Evolutionary conservation across 768 basidiomycete species (phyloP).

Genomic region (Boletus tylopilopsis): DNA sequence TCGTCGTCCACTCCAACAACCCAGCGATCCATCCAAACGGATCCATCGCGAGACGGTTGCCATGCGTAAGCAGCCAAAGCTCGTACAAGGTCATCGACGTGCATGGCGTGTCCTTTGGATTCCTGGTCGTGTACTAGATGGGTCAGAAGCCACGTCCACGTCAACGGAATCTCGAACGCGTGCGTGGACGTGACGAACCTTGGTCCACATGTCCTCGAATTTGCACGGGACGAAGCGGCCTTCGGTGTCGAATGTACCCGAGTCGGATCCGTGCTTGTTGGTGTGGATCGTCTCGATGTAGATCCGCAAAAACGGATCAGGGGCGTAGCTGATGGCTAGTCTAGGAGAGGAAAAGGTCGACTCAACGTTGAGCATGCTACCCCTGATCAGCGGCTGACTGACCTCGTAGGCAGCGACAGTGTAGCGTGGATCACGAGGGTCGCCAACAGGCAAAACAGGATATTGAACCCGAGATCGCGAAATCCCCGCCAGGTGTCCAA

Average conservation of each 20-base stretch:
- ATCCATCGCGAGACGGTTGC: conserved; percentile 34
- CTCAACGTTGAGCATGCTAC: neutral
- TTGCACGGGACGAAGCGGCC: conserved; percentile 39
- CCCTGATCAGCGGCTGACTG: neutral
- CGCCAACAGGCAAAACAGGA: conserved; percentile 34
- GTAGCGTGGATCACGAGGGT: conserved; percentile 32
- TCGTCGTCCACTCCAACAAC: conserved; percentile 37
- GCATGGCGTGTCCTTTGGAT: conserved; percentile 5
- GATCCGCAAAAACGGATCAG: conserved; percentile 42
- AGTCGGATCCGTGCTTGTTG: conserved; percentile 42
- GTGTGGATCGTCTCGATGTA: conserved; percentile 33
- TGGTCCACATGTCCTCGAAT: conserved; percentile 44
- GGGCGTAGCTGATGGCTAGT: conserved; percentile 24
- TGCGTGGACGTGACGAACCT: conserved; percentile 21
- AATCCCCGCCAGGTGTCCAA: conserved; percentile 40
- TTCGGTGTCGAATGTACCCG: conserved; percentile 39
- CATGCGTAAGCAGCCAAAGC: conserved; percentile 30
- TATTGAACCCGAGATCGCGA: conserved; percentile 39
- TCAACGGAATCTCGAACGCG: too few species aligned
- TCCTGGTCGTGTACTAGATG: conserved; percentile 15
- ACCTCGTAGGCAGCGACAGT: conserved; percentile 36
- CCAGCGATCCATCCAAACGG: conserved; percentile 35
- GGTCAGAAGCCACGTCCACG: too few species aligned
- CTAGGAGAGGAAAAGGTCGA: conserved; percentile 1
- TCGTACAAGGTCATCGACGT: conserved; percentile 28